Evolutionary conservation across 140 eudicot genomes (phyloP), one percentile per base, ranked within the genome.

Genomic region (Flaveria floridana): DNA sequence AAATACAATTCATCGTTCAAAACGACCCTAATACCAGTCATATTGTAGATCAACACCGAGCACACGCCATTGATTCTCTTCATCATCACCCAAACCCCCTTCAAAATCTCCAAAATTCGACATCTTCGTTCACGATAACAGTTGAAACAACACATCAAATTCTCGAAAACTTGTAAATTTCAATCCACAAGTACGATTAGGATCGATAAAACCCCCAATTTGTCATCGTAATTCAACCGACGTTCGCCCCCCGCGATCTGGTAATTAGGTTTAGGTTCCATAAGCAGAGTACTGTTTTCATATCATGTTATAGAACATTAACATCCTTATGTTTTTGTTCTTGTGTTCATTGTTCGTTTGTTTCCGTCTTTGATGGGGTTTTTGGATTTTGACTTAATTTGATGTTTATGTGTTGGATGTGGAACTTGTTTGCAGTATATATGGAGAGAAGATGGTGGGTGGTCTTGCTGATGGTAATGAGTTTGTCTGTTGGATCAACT

Each of bases 401-500:
- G 4, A 41, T 42, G 23, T 30, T 70, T 68, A 10, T 6, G 34
- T 71, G 68, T 9, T 79, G 84, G 89, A 66, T 76, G 15, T 70
- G 30, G 72, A 48, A 61, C 55, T 23, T 26, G 59, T 47, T 65
- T 76, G 16, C 66, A 71, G 70, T 59, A 47, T 59, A 55, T 39
- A 92, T 92, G 98, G 92, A 76, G 25, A 65, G 75, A 64, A 86
- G 80, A 48, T 59, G 84, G 63, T 84, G 84, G 89, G 23, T 86
- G 44, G 50, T 26, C 19, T 71, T 75, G 70, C 82, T 79, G 67
- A 77, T 87, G 20, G 0, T 85, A 13, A 14, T 82, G 20, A 78
- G 82, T 44, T 81, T 89, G 39, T 68, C 80, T 55, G 69, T 80
- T 15, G 78, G 78, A 28, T 84, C 90, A 57, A 37, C 84, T 56